Evolutionary conservation across 2,329 filamentous ascomycete species (phyloP).

Genomic region (Nigrospora oryzae): DNA sequence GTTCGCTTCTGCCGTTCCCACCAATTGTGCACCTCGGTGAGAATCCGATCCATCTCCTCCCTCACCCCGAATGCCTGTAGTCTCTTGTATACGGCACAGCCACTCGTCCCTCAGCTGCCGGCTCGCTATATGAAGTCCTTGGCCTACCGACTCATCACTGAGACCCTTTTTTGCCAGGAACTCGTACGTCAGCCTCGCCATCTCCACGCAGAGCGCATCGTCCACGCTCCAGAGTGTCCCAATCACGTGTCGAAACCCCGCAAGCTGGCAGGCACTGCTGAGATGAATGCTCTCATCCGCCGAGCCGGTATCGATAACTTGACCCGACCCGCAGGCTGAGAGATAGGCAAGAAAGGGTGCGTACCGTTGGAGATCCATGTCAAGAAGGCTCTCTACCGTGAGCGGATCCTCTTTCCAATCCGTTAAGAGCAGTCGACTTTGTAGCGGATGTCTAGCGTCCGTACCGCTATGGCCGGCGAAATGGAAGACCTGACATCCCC

Average conservation of each 20-base stretch:
- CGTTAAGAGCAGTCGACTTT: slow-evolving; percentile 18
- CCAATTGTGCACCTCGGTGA: too few species aligned
- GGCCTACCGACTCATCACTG: not conserved
- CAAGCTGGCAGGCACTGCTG: slow-evolving; percentile 26
- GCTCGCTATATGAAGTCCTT: not conserved
- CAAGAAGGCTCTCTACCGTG: slow-evolving; percentile 7
- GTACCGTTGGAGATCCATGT: slow-evolving; percentile 5
- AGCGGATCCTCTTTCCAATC: slow-evolving; percentile 14
- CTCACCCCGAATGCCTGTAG: not conserved
- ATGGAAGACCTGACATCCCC: slow-evolving; percentile 25
- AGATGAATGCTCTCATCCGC: slow-evolving; percentile 30
- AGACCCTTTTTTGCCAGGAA: not conserved
- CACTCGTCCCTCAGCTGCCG: not conserved
- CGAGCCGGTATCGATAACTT: slow-evolving; percentile 10
- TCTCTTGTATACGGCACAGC: not conserved
- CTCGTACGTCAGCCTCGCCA: slow-evolving; percentile 19
- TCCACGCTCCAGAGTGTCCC: slow-evolving; percentile 29
- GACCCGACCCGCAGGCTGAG: slow-evolving; percentile 26
- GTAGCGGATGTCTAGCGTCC: slow-evolving; percentile 17
- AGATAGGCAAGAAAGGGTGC: slow-evolving; percentile 26
- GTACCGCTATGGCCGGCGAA: slow-evolving; percentile 29
- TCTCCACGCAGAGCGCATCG: slow-evolving; percentile 21
- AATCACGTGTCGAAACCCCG: slow-evolving; percentile 30
- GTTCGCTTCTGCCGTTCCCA: not conserved
- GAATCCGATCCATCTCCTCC: not conserved